Evolutionary conservation across 768 basidiomycete genomes (phyloP).

Genomic region (Suillus paluster): DNA sequence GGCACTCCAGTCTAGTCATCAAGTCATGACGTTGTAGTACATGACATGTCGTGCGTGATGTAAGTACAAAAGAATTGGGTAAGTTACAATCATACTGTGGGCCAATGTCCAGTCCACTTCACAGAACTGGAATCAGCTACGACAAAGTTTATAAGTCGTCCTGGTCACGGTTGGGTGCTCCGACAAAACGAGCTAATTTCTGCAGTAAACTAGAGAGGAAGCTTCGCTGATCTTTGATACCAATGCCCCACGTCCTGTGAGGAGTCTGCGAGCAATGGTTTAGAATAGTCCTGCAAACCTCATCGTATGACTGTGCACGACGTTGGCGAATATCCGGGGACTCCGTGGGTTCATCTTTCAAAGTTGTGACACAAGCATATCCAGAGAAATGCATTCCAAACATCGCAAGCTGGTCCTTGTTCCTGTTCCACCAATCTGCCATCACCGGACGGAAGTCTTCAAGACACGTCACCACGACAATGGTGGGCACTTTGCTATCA

Average conservation of each 20-base stretch:
- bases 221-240: slow-evolving; percentile 2
- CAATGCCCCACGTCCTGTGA: not conserved
- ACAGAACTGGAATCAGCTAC: not conserved
- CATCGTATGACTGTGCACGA: slow-evolving; percentile 1
- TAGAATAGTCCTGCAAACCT: not conserved
- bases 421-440: slow-evolving; percentile 37
- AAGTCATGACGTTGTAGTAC: not conserved
- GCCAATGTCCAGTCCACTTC: not conserved
- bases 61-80: not conserved
- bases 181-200: not conserved
- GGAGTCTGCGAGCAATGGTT: not conserved
- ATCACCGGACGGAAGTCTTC: slow-evolving; percentile 22
- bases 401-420: slow-evolving; percentile 25
- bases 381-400: slow-evolving; percentile 33
- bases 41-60: not conserved
- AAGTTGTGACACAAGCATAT: slow-evolving; percentile 39
- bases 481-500: slow-evolving; percentile 23
- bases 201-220: not conserved
- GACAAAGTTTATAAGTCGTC: not conserved
- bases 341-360: not conserved
- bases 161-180: not conserved
- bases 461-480: slow-evolving; percentile 21
- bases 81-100: not conserved
- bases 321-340: slow-evolving; percentile 1
- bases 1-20: not conserved